These are phyloP conservation scores for Alternaria gaisen DNA, from an alignment of 2,329 filamentous ascomycete genomes.

Conservation along the genomic window DNA sequence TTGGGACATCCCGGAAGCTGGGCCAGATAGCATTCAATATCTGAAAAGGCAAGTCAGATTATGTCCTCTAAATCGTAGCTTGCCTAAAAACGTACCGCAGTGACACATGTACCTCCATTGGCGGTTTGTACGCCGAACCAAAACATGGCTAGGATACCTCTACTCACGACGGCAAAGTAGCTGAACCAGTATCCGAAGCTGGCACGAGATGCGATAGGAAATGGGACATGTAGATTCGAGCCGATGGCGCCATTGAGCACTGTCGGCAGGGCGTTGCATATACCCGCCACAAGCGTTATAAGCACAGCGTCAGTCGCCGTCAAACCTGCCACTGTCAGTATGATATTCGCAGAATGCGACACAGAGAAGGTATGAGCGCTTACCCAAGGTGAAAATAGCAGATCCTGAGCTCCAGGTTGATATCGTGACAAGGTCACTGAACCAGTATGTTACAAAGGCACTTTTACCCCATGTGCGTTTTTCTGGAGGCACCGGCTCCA, in stretches of 20 bases:
- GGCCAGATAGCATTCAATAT: no score
- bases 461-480: no score
- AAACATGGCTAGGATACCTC: constrained; percentile 24
- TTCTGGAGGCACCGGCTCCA: no score
- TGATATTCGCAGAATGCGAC: neutral
- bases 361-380: constrained; percentile 43
- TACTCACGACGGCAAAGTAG: constrained; percentile 21
- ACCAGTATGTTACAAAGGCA: no score
- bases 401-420: constrained; percentile 55
- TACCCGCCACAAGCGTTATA: constrained; percentile 40
- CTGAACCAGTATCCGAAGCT: constrained; percentile 22
- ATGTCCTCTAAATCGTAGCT: no score
- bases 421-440: neutral
- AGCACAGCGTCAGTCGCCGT: constrained; percentile 37
- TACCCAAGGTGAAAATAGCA: constrained; percentile 57
- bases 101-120: constrained; percentile 7
- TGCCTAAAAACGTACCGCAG: no score
- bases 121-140: constrained; percentile 25
- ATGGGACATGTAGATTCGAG: constrained; percentile 21
- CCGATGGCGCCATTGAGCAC: constrained; percentile 32
- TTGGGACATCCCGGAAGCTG: no score
- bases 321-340: constrained; percentile 39
- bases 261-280: constrained; percentile 28
- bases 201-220: constrained; percentile 22
- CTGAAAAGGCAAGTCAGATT: no score